Conservation (phyloP, 768 basidiomycete species). For the Tubosaeta sp. region DNA sequence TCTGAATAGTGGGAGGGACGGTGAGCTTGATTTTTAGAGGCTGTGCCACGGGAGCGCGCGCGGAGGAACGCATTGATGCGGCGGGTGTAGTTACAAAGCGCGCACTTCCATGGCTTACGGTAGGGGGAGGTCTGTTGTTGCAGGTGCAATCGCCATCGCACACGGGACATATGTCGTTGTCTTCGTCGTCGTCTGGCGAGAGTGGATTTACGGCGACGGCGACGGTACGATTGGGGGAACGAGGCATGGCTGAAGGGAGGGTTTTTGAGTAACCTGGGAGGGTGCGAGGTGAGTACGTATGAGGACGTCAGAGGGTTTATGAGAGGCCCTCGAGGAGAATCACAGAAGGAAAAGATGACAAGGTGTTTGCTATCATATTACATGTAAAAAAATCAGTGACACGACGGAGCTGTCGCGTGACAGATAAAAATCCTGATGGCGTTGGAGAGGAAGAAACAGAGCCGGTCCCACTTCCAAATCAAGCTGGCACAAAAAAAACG, state of each 20-base stretch:
- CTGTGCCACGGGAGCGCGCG: conserved; percentile 25
- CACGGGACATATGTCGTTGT: conserved; percentile 84
- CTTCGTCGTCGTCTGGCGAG: conserved; percentile 60
- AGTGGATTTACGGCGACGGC: conserved; percentile 39
- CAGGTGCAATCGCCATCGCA: conserved; percentile 91
- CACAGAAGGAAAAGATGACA: conserved; percentile 21
- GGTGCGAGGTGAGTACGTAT: conserved; percentile 20
- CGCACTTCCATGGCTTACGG: conserved; percentile 31
- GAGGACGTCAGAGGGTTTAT: conserved; percentile 21
- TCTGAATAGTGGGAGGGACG: conserved; percentile 53
- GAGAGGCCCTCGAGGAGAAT: conserved; percentile 16
- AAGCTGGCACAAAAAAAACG: conserved; percentile 15
- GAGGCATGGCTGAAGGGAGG: conserved; percentile 60
- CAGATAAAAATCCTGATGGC: conserved; percentile 29
- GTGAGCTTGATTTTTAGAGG: conserved; percentile 72
- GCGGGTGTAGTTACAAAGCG: conserved; percentile 37
- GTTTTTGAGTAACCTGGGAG: conserved; percentile 40
- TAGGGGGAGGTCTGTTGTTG: conserved; percentile 41
- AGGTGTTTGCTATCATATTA: conserved; percentile 30
- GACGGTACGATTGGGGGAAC: conserved; percentile 67
- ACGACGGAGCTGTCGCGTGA: conserved; percentile 33
- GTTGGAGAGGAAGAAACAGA: conserved; percentile 18
- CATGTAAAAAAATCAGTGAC: conserved; percentile 36
- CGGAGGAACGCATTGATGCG: conserved; percentile 34
- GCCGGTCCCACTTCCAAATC: conserved; percentile 24